Evolutionary conservation across 257 asterid species (phyloP), one percentile per base, ranked within the genome.

Genomic region (Ophiorrhiza pumila): DNA sequence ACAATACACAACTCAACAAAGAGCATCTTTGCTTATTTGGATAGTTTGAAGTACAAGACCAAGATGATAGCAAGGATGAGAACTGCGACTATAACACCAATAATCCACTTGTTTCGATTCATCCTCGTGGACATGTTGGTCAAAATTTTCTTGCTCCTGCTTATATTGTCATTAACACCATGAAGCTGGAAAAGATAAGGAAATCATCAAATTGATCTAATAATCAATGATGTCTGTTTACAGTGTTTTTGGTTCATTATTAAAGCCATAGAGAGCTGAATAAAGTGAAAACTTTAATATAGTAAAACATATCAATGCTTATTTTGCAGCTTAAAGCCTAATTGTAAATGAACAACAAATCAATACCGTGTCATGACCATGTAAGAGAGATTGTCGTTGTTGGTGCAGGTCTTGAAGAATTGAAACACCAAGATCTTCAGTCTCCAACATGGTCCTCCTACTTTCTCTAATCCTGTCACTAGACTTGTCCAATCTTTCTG

Each of bases 391-490:
- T 78, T 92, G 96, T 57, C 96, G 81, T 83, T 90, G 96, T 80
- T 86, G 91, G 64, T 87, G 90, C 68, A 92, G 82, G 76, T 92
- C 96, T 22, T 92, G 96, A 59, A 92, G 96, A 82, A 92, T 83
- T 27, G 98, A 90, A 61, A 92, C 98, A 20, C 96, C 96, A 39
- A 92, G 96, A 78, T 92, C 98, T 84, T 92, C 96, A 0, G 98
- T 92, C 83, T 92, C 96, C 73, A 90, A 86, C 92, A 92, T 90
- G 74, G 88, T 86, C 82, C 80, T 89, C 76, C 96, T 79, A 68
- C 97, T 88, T 17, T 90, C 92, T 68, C 77, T 84, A 74, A 92
- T 88, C 84, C 90, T 81, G 80, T 86, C 87, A 74, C 92, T 82
- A 27, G 98, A 84, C 71, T 55, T 85, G 83, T 90, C 84, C 76